phyloP scores from a whole-genome alignment of 2,329 filamentous ascomycete genomes.

The Coniochaeta ligniaria region DNA sequence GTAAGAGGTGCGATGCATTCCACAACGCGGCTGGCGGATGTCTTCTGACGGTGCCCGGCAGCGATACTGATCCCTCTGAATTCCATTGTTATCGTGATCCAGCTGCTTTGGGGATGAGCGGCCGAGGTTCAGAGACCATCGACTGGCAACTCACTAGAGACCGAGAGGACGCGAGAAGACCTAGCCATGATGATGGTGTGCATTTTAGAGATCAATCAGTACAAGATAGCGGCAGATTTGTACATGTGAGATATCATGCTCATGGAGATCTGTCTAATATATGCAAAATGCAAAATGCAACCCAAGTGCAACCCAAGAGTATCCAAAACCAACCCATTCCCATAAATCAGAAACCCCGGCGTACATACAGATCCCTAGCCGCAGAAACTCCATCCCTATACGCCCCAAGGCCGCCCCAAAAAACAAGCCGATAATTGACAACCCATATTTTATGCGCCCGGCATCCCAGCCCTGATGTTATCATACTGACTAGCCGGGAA shows the following conservation, averaged over 20 bases:
- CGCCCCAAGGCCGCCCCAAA: not conserved
- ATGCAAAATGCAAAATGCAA: not conserved
- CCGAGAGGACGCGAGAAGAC: not conserved
- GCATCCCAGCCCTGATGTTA: conserved; percentile 38
- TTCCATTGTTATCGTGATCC: not conserved
- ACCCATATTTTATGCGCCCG: conserved; percentile 6
- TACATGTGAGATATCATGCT: not conserved
- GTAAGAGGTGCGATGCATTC: not conserved
- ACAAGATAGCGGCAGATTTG: not conserved
- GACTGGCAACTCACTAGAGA: not conserved
- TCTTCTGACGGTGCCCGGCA: not conserved
- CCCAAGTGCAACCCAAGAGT: not conserved
- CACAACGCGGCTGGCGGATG: not conserved
- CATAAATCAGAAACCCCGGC: not conserved
- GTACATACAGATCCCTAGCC: not conserved
- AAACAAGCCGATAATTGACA: too few relatives aligned
- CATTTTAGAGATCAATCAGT: not conserved
- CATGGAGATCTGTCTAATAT: not conserved
- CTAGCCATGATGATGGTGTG: not conserved
- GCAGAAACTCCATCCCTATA: not conserved
- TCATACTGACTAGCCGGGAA: conserved; percentile 52
- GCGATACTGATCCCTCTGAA: not conserved
- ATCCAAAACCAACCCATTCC: not conserved
- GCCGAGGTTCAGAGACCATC: not conserved
- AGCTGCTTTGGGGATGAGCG: not conserved